These are phyloP conservation scores for Gamsiella multidivaricata DNA, from an alignment of 192 early-diverging fungal species.

Conservation along the genomic window DNA sequence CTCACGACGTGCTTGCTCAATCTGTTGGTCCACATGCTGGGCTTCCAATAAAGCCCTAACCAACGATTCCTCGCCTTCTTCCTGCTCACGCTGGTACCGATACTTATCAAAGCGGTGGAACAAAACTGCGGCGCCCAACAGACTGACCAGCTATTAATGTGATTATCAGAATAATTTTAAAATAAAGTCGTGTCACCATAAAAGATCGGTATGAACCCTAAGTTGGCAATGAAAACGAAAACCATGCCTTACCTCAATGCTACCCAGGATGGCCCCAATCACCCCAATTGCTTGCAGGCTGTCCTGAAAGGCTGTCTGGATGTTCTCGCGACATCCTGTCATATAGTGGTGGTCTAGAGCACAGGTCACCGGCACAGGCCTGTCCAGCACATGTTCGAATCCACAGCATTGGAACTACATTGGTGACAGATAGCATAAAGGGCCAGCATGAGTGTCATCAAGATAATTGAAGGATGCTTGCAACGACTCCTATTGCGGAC, in stretches of 20 bases:
- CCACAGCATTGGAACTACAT: conserved; percentile 56
- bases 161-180: not conserved
- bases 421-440: not conserved
- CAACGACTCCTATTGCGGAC: no score
- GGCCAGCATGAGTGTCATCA: not conserved
- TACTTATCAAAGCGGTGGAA: conserved; percentile 49
- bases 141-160: conserved; percentile 27
- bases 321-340: conserved; percentile 47
- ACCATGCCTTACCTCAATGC: conserved; percentile 35
- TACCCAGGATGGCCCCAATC: conserved; percentile 52
- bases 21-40: conserved; percentile 33
- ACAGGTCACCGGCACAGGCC: conserved; percentile 43
- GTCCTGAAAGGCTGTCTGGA: conserved; percentile 51
- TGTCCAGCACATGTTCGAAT: conserved; percentile 49
- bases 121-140: conserved; percentile 40
- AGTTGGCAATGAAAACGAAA: not conserved
- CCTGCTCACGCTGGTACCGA: conserved; percentile 19
- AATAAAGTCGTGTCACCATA: not conserved
- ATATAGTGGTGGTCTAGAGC: conserved; percentile 34
- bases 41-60: conserved; percentile 40
- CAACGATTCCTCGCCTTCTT: conserved; percentile 25
- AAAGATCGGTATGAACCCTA: not conserved
- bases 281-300: conserved; percentile 54
- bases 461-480: no score
- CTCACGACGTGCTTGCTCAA: conserved; percentile 31